Evolutionary conservation across 208 protist genomes (phyloP), one percentile per base, ranked within the genome.

Genomic region (Blastocrithidia nonstop): DNA sequence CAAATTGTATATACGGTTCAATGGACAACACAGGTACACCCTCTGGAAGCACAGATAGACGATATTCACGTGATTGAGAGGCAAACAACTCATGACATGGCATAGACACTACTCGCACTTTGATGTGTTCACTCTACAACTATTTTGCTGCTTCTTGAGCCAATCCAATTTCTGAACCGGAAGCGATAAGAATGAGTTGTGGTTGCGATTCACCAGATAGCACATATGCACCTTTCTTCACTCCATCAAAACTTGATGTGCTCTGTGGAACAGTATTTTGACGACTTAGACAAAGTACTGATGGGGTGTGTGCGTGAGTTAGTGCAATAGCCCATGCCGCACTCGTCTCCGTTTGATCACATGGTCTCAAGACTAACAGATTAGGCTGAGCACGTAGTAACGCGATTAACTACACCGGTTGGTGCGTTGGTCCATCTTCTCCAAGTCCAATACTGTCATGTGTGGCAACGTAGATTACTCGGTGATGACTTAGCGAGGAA

Each of bases 361-460:
- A 66, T 26, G 98, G 97, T 36, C 98, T 82, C 25, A 99, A 78
- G 42, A 97, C 71, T 49, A 81, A 31, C 22, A 96, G 28, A 66
- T 99, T 98, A 25, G 97, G 97, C 50, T 89, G 97, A n/a, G 95
- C 73, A 21, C 98, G 84, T 35, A 96, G 57, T 20, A 59, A 42
- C 9, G 80, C 61, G 9, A 96, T 50, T 9, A 92, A 66, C 65
- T 98, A 94, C 35, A 98, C 79, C 17, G 96, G 96, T 79, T 99
- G 97, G 66, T 99, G 98, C 15, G 98, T 99, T 46, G 98, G 97
- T 40, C 98, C 98, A 61, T 99, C 98, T 83, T 99, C 97, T 50
- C 98, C 98, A 23, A 99, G 71, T 49, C 94, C 96, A 55, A 99
- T 98, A 50, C 94, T 98, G 66, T 99, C 98, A 78, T 99, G 98